Evolutionary conservation across 177 flowering plant species (phyloP).

Genomic region (Telopea speciosissima): DNA sequence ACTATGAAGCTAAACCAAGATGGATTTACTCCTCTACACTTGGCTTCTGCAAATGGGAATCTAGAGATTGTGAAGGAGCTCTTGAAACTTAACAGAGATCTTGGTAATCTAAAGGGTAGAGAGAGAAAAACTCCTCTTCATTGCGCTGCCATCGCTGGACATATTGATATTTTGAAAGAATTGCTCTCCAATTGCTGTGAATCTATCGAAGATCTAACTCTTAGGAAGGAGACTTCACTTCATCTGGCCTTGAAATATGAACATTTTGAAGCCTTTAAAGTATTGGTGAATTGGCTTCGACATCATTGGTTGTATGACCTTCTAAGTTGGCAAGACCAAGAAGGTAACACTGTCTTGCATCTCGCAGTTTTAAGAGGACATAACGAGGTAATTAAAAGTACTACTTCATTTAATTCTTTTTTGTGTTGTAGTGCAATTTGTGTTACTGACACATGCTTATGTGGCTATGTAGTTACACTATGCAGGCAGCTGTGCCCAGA

Average conservation of each 20-base stretch:
- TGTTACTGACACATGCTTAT: too few relatives aligned
- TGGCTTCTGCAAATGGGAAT: conserved; percentile 14
- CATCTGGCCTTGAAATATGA: conserved; percentile 18
- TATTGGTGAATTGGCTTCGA: conserved; percentile 4
- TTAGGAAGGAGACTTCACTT: conserved; percentile 18
- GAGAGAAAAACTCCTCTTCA: conserved; percentile 18
- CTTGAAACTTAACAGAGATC: not conserved
- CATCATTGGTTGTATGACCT: not conserved
- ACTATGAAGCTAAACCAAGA: conserved; percentile 10
- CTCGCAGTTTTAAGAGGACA: conserved; percentile 14
- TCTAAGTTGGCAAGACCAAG: conserved; percentile 19
- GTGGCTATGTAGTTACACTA: too few relatives aligned
- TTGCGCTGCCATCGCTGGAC: conserved; percentile 14
- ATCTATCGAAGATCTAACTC: conserved; percentile 11
- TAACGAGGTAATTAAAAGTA: too few relatives aligned
- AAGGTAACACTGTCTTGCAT: conserved; percentile 30
- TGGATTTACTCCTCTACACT: conserved; percentile 20
- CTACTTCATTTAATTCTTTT: too few relatives aligned
- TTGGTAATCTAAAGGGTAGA: conserved; percentile 16
- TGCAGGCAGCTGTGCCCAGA: too few relatives aligned
- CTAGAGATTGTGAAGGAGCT: conserved; percentile 8
- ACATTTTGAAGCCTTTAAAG: conserved; percentile 11
- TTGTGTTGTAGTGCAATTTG: too few relatives aligned
- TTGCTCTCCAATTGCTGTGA: conserved; percentile 10
- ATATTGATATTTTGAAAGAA: conserved; percentile 6